phyloP scores from a whole-genome alignment of 2,329 filamentous ascomycete species.

The Drechslerella coelobrocha region DNA sequence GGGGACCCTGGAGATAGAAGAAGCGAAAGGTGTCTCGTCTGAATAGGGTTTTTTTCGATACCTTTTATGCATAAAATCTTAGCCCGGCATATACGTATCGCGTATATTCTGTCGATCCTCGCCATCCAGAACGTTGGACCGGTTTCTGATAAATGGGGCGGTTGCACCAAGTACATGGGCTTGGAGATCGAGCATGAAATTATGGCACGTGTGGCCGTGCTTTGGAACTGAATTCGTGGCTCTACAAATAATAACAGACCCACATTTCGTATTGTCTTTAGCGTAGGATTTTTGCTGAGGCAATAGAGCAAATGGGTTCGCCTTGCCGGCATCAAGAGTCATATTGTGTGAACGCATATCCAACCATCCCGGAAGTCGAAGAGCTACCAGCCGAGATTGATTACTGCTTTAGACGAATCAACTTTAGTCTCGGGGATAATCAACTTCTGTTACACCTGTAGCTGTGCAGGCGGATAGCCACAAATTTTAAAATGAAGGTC shows the following conservation, averaged over 20 bases:
- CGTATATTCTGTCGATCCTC: slow-evolving; percentile 1
- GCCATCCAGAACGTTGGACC: background rate
- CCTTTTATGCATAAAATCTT: background rate
- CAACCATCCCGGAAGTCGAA: no score
- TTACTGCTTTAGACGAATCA: no score
- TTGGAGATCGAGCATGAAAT: slow-evolving; percentile 2
- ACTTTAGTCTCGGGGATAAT: no score
- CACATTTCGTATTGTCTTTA: background rate
- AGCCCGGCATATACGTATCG: background rate
- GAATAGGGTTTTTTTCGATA: background rate
- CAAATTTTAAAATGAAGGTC: no score
- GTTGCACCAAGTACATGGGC: background rate
- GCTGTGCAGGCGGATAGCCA: no score
- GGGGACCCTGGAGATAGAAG: slow-evolving; percentile 34
- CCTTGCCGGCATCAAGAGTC: no score
- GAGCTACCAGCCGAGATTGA: no score
- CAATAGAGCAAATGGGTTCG: background rate
- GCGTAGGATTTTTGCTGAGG: background rate
- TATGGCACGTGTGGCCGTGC: background rate
- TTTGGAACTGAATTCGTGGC: background rate
- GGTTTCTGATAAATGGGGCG: slow-evolving; percentile 1
- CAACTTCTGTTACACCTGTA: no score
- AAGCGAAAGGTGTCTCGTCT: slow-evolving; percentile 28
- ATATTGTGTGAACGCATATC: no score
- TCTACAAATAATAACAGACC: background rate